Conservation (phyloP, 2,329 filamentous ascomycete genomes). For the Neofusicoccum umdonicola region DNA sequence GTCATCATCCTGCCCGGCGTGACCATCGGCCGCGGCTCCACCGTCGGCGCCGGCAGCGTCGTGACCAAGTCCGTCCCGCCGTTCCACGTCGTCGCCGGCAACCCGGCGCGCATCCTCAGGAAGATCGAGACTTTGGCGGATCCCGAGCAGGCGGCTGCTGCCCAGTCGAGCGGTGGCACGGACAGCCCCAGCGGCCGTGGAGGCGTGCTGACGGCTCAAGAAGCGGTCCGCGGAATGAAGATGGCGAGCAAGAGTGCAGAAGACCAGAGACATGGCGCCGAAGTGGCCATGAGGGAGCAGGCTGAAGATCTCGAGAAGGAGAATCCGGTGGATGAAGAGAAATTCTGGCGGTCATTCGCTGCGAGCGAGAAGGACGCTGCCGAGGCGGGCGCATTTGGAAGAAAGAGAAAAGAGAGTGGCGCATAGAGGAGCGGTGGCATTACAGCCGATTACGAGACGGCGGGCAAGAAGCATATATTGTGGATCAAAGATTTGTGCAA, state of each 20-base stretch:
- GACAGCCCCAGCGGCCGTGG: background rate
- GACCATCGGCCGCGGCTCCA: conserved; percentile 70
- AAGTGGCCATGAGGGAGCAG: conserved; percentile 2
- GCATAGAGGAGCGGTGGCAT: background rate
- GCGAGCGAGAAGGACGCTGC: conserved; percentile 11
- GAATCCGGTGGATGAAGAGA: background rate
- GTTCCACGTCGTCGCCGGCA: conserved; percentile 63
- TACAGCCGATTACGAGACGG: too few relatives aligned
- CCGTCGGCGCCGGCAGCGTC: conserved; percentile 77
- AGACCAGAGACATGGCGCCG: background rate
- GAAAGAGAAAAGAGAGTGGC: background rate
- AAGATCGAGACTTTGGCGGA: conserved; percentile 38
- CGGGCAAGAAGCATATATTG: too few relatives aligned
- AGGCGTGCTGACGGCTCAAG: background rate
- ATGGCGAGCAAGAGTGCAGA: background rate
- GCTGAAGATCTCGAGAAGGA: conserved; percentile 2
- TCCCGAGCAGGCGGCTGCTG: conserved; percentile 55
- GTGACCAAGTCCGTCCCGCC: conserved; percentile 74
- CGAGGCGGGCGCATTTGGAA: background rate
- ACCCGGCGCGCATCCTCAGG: conserved; percentile 61
- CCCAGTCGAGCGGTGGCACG: background rate
- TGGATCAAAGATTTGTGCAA: too few relatives aligned
- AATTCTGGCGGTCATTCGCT: conserved; percentile 14
- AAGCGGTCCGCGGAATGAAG: background rate
- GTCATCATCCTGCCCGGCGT: conserved; percentile 68